These are phyloP conservation scores for Nakazawaea sp. DNA, from an alignment of 805 yeast genomes.

Conservation along the genomic window DNA sequence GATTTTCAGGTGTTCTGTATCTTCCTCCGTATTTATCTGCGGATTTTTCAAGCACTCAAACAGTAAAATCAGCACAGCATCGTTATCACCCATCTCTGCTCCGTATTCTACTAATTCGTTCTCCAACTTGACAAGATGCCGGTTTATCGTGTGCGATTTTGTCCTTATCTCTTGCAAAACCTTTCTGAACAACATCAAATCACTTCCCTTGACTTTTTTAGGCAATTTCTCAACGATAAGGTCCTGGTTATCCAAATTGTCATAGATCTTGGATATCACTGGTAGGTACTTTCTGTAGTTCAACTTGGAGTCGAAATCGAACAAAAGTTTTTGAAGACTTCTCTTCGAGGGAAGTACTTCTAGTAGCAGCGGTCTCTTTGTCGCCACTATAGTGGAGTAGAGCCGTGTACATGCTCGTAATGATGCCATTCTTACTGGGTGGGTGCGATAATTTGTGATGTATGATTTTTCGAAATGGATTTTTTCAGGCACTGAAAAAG, in stretches of 20 bases:
- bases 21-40: slow-evolving; percentile 34
- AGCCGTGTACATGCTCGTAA: no score
- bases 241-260: slow-evolving; percentile 29
- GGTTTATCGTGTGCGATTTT: slow-evolving; percentile 53
- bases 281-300: slow-evolving; percentile 49
- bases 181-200: slow-evolving; percentile 61
- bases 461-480: no score
- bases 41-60: slow-evolving; percentile 50
- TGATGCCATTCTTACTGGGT: no score
- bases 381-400: neutral
- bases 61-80: slow-evolving; percentile 71
- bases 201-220: slow-evolving; percentile 30
- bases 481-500: no score
- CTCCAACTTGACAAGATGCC: slow-evolving; percentile 53
- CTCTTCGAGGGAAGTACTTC: slow-evolving; percentile 54
- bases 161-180: slow-evolving; percentile 57
- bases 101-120: slow-evolving; percentile 72
- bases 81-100: slow-evolving; percentile 76
- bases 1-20: slow-evolving; percentile 52
- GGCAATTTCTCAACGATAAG: slow-evolving; percentile 12
- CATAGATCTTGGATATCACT: slow-evolving; percentile 44
- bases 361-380: slow-evolving; percentile 29
- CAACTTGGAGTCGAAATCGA: slow-evolving; percentile 58
- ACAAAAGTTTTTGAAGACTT: slow-evolving; percentile 49
- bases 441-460: no score